Conservation (phyloP, 2,329 filamentous ascomycete genomes). For the Colletotrichum tofieldiae region DNA sequence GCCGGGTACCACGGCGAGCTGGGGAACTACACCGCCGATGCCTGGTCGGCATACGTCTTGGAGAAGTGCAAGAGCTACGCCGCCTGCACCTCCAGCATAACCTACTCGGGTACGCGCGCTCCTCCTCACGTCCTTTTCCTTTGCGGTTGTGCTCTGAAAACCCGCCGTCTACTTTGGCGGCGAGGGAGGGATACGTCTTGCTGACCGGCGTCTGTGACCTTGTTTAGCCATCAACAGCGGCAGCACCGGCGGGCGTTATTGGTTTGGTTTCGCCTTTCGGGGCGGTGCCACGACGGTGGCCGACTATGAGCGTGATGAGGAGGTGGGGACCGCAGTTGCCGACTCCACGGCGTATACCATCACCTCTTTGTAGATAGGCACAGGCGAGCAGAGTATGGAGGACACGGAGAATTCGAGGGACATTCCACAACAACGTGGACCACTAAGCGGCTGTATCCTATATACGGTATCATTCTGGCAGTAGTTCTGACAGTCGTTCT, state of each 20-base stretch:
- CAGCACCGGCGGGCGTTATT: not conserved
- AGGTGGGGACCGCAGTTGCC: not conserved
- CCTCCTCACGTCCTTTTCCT: not conserved
- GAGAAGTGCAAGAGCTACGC: slow-evolving; percentile 1
- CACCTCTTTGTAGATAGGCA: not conserved
- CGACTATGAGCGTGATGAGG: not conserved
- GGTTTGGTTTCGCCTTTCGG: slow-evolving; percentile 4
- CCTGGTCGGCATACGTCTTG: slow-evolving; percentile 6
- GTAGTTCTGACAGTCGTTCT: no score
- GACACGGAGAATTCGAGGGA: not conserved
- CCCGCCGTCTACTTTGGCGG: no score
- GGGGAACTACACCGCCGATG: not conserved
- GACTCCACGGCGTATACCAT: slow-evolving; percentile 4
- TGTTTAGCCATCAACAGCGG: slow-evolving; percentile 11
- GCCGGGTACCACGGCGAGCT: not conserved
- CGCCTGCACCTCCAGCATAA: slow-evolving; percentile 2
- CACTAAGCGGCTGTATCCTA: no score
- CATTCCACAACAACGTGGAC: not conserved
- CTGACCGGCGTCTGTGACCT: not conserved
- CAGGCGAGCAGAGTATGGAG: not conserved
- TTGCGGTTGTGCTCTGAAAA: not conserved
- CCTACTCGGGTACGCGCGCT: not conserved
- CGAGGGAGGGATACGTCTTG: not conserved
- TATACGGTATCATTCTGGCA: no score
- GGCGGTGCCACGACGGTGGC: not conserved